Conservation (phyloP, 305 asterid genomes). For the Nicotiana rustica region DNA sequence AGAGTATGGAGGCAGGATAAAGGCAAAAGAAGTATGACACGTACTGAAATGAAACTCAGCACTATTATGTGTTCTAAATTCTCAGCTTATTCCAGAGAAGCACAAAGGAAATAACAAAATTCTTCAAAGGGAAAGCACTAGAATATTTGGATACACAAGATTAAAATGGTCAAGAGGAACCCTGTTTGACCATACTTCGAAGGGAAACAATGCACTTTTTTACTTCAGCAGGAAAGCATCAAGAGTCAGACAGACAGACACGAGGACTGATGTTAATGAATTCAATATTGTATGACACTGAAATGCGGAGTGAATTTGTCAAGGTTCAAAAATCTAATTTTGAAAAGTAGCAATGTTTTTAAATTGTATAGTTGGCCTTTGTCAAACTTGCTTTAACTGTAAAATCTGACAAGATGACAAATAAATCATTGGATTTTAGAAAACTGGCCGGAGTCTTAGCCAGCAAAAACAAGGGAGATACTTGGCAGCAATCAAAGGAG, state of each 20-base stretch:
- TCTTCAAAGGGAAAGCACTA: conserved; percentile 25
- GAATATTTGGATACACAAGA: neutral
- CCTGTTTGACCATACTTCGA: neutral
- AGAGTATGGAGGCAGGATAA: conserved; percentile 8
- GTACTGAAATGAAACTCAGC: conserved; percentile 25
- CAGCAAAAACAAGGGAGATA: conserved; percentile 28
- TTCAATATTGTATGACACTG: conserved; percentile 23
- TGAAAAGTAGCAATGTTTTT: neutral
- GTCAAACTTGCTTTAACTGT: conserved; percentile 26
- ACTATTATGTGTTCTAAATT: neutral
- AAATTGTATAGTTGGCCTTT: neutral
- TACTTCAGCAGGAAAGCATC: neutral
- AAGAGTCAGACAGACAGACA: neutral
- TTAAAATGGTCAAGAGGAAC: conserved; percentile 23
- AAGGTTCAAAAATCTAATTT: neutral
- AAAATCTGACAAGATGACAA: conserved; percentile 1
- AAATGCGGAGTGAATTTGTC: conserved; percentile 14
- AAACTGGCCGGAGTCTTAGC: neutral
- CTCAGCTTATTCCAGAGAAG: conserved; percentile 20
- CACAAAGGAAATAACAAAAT: conserved; percentile 1
- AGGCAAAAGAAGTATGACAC: conserved; percentile 21
- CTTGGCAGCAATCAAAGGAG: conserved; percentile 11
- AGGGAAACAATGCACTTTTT: conserved; percentile 28
- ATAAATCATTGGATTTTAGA: neutral
- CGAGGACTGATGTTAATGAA: conserved; percentile 5